Percentiles rank a stretch among this genome's conserved stretches.
Evolutionary conservation across 805 yeast genomes (phyloP).

Genomic region (Candida berthetii): DNA sequence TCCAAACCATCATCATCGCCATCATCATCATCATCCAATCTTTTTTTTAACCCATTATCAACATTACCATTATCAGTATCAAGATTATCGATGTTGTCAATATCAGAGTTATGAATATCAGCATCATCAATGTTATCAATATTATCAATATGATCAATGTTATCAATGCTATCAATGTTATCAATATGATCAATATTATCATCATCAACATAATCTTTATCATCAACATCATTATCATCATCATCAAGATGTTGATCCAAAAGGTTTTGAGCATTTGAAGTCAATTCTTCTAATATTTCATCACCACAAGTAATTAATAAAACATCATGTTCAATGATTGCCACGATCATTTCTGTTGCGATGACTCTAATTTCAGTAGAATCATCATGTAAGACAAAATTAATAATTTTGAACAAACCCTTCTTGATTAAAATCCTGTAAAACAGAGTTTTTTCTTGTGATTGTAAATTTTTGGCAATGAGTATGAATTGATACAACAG

Average conservation of each 20-base stretch:
- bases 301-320: conserved; percentile 37
- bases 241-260: conserved; percentile 1
- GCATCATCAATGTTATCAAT: conserved; percentile 7
- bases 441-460: conserved; percentile 56
- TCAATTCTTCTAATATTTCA: neutral
- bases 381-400: conserved; percentile 60
- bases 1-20: conserved; percentile 2
- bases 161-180: conserved; percentile 9
- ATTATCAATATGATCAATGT: conserved; percentile 6
- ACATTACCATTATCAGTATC: conserved; percentile 12
- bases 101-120: conserved; percentile 15
- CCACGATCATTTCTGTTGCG: conserved; percentile 75
- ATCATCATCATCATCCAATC: conserved; percentile 1
- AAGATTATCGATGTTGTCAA: neutral
- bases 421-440: conserved; percentile 55
- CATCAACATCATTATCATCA: conserved; percentile 2
- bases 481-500: conserved; percentile 75
- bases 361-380: conserved; percentile 46
- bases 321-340: conserved; percentile 82
- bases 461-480: conserved; percentile 62
- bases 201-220: conserved; percentile 5
- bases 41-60: conserved; percentile 12
- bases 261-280: neutral
- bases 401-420: conserved; percentile 67
- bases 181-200: conserved; percentile 5